Base-by-base conservation (phyloP, 2,329 filamentous ascomycete genomes). In the Claviceps sp. region DNA sequence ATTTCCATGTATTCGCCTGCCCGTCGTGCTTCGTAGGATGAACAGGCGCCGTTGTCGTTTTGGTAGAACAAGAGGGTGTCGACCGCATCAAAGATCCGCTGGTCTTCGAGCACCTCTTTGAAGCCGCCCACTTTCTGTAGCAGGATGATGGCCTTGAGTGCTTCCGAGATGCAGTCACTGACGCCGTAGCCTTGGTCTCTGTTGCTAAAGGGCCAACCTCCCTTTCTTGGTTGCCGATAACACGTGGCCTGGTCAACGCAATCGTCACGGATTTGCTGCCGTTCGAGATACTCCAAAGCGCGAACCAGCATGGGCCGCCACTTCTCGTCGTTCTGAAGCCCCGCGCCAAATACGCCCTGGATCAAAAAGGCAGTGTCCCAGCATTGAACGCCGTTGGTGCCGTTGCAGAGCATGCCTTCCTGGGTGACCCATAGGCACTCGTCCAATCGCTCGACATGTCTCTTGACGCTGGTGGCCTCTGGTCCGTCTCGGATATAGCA, bases 331-430 rank as follows among this genome's bases (percentile, higher is more conserved):
- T 82, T 71, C n/a, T 85, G 83, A 26, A 96, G 77, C 0, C 86
- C 88, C 6, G 87, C 26, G 29, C 29, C 86, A 50, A 88, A 78
- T 5, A 87, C 79, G 1, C 87, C 84, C 66, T 95, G 89, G 37
- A 96, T 88, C 17, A 85, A 71, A 63, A 97, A 97, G 0, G 89
- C 79, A 0, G 93, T 98, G 64, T 98, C 93, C 93, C 93, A 98
- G 57, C 83, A 86, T 67, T 98, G 93, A 1, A 97, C 90, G n/a
- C 93, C 93, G 59, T 98, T 97, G 8, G 93, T 98, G 39, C 93
- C 93, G 60, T 96, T 96, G 68, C 85, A 85, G 47, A 97, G 76
- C 87, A 98, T 88, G 5, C 93, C 93, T 64, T 96, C 90, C 37
- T 82, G 67, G 56, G 94, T 95, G 48, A 98, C 75, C 90, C 93